Base-by-base conservation (phyloP, 306 rosid genomes). In the Sindora glabra region DNA sequence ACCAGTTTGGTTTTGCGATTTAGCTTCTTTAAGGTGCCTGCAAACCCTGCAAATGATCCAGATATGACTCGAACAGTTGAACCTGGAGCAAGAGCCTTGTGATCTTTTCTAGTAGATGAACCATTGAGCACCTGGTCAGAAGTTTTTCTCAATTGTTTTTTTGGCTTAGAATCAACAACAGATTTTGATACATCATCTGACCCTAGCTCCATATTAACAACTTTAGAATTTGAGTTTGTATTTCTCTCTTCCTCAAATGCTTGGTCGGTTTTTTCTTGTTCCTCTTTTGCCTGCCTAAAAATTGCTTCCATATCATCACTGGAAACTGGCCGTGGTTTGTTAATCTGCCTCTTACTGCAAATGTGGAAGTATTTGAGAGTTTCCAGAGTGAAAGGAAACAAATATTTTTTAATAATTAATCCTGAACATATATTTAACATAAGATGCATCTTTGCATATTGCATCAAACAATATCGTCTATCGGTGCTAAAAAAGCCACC, bases 21-120 rank as follows among this genome's bases (percentile, higher is more conserved):
- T 67, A 92, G 65, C 78, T 86, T 92, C 79, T 92, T 84, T 52
- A 92, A 86, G 61, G 71, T 81, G 59, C 96, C 96, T 15, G 74
- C 64, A 67, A 78, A 89, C 55, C 86, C 95, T 54, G 88, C 80
- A 66, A 92, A 82, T 22, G 86, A 64, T 55, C 95, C 96, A 11
- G 96, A 78, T 66, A 79, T 23, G 62, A 92, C 86, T 44, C 62
- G 70, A 59, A 92, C 84, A 0, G 82, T 76, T 58, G 95, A 81
- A 56, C 96, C 99, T 14, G 70, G 57, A 40, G 59, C 62, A 48
- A 79, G 33, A 23, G 21, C 79, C 66, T 72, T 77, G 67, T 70
- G 47, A 26, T 34, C 8, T 21, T 41, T 74, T 64, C 16, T 47
- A n/a, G 41, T 14, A 52, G 87, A 57, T 26, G 83, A 49, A 32